Evolutionary conservation across 2,329 filamentous ascomycete genomes (phyloP), one percentile per base, ranked within the genome.

Genomic region (Tolypocladium sp.): DNA sequence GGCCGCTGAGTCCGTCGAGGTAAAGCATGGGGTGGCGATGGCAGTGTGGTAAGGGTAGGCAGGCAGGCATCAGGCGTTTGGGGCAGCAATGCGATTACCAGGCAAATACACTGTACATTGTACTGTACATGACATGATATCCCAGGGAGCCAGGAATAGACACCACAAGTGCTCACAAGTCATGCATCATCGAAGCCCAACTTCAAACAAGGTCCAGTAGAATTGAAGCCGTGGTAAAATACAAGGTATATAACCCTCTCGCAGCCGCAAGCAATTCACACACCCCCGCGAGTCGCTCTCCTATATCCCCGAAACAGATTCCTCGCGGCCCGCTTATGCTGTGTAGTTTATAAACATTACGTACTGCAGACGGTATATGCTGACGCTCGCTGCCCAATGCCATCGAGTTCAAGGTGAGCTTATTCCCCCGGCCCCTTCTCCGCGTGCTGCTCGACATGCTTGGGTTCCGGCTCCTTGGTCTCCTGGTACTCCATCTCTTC

Each of bases 1-100:
- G 90, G 66, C 89, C 90, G 53, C 76, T 92, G 57, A 89, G 87
- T 72, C 85, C 85, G 25, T 71, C 72, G 25, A 67, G 78, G 56
- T 79, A 59, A 66, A 60, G 30, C 17, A n/a, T 17, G 44, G 7
- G 7, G 27, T n/a, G n/a, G 13, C 33, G 20, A 2, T 44, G n/a
- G 30, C 20, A 8, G 30, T 12, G 20, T 25, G 17, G 22, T 12
- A 13, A 37, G 30, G 49, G 20, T 17, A 37, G 49, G 20, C 9
- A 3, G 20, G 30, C 49, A 15, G 49, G 30, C 30, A 53, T 15
- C 30, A 8, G 49, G 49, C 49, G 49, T 37, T 40, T 37, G 30
- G 30, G 30, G 20, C 30, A 22, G 49, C 22, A 42, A 42, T 53
- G 33, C 20, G 10, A 35, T 35, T 22, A 53, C 30, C 20, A 8